Percentiles rank a stretch among this genome's conserved stretches.
These are phyloP conservation scores for Boletus fagicola DNA, from an alignment of 768 basidiomycete species.

Conservation along the genomic window DNA sequence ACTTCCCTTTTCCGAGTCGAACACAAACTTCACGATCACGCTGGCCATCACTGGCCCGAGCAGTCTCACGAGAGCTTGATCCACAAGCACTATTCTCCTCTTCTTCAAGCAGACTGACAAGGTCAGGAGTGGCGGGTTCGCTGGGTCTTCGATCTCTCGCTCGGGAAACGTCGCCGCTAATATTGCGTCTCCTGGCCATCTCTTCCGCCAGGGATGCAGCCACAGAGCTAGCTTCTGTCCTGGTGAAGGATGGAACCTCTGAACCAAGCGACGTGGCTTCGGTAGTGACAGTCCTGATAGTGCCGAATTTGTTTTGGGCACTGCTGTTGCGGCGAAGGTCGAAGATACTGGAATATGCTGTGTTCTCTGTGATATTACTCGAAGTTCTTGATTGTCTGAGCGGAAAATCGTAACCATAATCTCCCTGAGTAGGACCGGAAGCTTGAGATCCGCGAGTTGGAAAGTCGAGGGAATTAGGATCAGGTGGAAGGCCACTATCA, in stretches of 20 bases:
- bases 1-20: constrained; percentile 73
- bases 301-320: constrained; percentile 65
- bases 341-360: constrained; percentile 60
- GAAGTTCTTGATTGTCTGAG: constrained; percentile 64
- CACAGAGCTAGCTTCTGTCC: constrained; percentile 60
- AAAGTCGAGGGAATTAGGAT: constrained; percentile 30
- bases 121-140: constrained; percentile 58
- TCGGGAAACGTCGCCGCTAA: constrained; percentile 27
- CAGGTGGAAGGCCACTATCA: constrained; percentile 8
- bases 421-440: constrained; percentile 33
- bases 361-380: constrained; percentile 55
- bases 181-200: constrained; percentile 37
- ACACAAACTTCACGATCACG: constrained; percentile 36
- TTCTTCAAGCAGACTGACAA: constrained; percentile 71
- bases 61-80: constrained; percentile 41
- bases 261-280: constrained; percentile 65
- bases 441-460: constrained; percentile 36
- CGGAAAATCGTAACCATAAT: constrained; percentile 35
- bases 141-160: constrained; percentile 61
- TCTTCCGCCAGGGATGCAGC: constrained; percentile 49
- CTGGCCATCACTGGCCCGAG: constrained; percentile 24
- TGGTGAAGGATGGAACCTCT: constrained; percentile 63
- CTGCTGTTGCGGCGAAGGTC: constrained; percentile 46
- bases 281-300: constrained; percentile 79
- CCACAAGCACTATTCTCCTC: constrained; percentile 52